Evolutionary conservation across 371 early-diverging fungal species (phyloP), one percentile per base, ranked within the genome.

Genomic region (Mucor circinelloides): DNA sequence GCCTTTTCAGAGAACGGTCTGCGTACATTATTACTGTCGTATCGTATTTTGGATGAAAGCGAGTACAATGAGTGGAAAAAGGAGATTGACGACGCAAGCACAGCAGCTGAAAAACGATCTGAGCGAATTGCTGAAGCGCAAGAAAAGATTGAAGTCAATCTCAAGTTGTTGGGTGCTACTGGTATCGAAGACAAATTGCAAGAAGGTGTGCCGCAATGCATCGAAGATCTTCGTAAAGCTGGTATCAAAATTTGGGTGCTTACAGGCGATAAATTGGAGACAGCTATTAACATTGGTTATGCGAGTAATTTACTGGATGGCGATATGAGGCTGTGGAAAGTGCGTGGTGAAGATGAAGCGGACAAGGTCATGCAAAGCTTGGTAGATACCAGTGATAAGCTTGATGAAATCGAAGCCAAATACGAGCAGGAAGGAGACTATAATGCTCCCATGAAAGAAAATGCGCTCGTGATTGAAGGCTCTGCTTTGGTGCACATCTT

Each of bases 251-350:
- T 99, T 36, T 99, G 99, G 99, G 99, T 99, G 32, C 77, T 99
- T 62, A 99, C 99, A 3, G 99, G 99, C 52, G 99, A 99, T 80
- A 99, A 99, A 81, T 79, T 97, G 79, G 99, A 99, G 78, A 99
- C 99, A 0, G 99, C 99, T n/a, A 95, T 97, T 81, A 95, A 95
- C 77, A 95, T 98, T 74, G 98, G 97, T 0, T 97, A 96, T 78
- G 90, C 95, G 0, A 92, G 92, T 60, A 91, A 91, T 54, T 74
- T 98, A 31, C 75, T 98, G 19, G 88, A 90, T 46, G 81, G 82
- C 40, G 84, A 87, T 12, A 90, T 91, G 91, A 81, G 86, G 58
- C 81, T 94, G 42, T 90, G 91, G 86, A 90, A 85, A 30, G 74
- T 94, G 48, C 87, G 83, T 67, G 90, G 86, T 64, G 73, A 58